Percentiles rank a stretch among this genome's conserved stretches.
Conservation (phyloP, 2,329 filamentous ascomycete species). For the Trichoderma hamatum region DNA sequence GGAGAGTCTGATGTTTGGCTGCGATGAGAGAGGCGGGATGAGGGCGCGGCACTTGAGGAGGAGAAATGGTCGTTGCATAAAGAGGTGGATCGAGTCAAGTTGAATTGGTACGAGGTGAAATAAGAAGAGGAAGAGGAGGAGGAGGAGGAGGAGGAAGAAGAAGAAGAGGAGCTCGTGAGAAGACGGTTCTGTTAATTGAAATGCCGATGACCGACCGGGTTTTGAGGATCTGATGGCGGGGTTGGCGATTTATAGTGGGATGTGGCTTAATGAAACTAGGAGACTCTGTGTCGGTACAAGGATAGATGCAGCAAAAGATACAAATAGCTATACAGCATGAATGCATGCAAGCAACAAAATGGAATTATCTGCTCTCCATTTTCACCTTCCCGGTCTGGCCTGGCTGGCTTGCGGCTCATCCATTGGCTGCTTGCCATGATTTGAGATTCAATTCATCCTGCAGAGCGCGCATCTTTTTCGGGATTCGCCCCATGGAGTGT, state of each 20-base stretch:
- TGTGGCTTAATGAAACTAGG: neutral
- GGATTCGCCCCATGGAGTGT: neutral
- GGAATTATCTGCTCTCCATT: neutral
- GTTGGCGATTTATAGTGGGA: neutral
- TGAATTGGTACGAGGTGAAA: too few species aligned
- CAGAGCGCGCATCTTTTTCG: neutral
- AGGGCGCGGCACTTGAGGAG: neutral
- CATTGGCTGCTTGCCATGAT: neutral
- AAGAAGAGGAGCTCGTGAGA: neutral
- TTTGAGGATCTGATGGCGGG: neutral
- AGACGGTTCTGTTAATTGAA: neutral
- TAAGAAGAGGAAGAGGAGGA: neutral
- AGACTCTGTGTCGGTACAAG: too few species aligned
- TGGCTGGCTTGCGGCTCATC: neutral
- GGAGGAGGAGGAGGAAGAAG: neutral
- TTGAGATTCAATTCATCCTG: constrained; percentile 5
- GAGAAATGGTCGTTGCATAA: neutral
- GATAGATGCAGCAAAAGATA: too few species aligned
- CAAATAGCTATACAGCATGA: neutral
- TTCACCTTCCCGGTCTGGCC: neutral
- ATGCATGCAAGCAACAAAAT: neutral
- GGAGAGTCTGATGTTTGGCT: neutral
- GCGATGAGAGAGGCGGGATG: neutral
- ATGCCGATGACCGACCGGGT: neutral
- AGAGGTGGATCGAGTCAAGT: neutral